Percentiles rank a stretch among this genome's conserved stretches.
These are phyloP conservation scores for Heracleum sosnowskyi DNA, from an alignment of 129 eudicot species.

Conservation along the genomic window DNA sequence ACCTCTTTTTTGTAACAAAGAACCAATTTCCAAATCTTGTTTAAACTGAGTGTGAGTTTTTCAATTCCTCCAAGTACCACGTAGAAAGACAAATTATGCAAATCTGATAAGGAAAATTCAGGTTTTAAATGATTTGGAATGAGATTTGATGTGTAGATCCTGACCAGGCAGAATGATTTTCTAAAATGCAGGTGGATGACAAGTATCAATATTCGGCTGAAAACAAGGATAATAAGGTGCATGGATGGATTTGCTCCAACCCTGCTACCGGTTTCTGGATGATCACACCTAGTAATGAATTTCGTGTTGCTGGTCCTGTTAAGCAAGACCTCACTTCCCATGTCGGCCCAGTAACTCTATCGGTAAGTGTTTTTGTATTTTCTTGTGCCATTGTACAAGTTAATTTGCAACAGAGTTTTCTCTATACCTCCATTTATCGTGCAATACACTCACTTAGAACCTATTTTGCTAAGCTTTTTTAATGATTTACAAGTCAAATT, in stretches of 20 bases:
- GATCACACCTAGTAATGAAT: constrained; percentile 52
- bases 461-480: background rate
- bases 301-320: constrained; percentile 44
- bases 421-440: background rate
- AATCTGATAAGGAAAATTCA: background rate
- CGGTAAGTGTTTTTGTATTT: constrained; percentile 22
- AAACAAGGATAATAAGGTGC: constrained; percentile 38
- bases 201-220: constrained; percentile 40
- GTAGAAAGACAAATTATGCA: background rate
- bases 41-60: background rate
- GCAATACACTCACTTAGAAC: background rate
- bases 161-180: background rate
- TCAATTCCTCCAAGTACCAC: background rate
- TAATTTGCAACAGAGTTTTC: background rate
- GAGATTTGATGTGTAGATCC: background rate
- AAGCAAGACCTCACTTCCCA: constrained; percentile 61
- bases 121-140: background rate
- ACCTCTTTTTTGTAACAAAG: background rate
- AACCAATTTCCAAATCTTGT: background rate
- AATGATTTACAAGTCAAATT: too few species aligned
- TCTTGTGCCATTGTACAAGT: background rate
- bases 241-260: constrained; percentile 46
- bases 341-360: constrained; percentile 36
- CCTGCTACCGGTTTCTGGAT: constrained; percentile 46
- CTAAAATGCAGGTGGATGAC: constrained; percentile 42